Percentiles rank a stretch among this genome's conserved stretches.
These are phyloP conservation scores for Rhizopogon vesiculosus DNA, from an alignment of 768 basidiomycete species.

Conservation along the genomic window DNA sequence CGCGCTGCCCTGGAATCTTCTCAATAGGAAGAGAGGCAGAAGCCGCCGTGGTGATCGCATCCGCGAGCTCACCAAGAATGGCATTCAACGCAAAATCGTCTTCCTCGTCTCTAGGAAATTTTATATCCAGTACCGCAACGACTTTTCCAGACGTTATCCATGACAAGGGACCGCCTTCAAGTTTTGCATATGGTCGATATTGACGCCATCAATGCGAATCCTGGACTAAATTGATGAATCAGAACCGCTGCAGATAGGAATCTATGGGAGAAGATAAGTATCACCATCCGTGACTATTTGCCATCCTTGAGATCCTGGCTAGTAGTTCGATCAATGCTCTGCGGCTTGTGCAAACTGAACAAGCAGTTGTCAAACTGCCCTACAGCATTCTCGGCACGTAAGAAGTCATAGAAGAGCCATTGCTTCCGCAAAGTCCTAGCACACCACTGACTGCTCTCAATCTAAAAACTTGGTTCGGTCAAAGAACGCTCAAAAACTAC, in stretches of 20 bases:
- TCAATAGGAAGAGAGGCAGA: conserved; percentile 45
- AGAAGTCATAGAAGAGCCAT: conserved; percentile 94
- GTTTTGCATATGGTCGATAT: conserved; percentile 90
- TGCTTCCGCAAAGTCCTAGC: conserved; percentile 72
- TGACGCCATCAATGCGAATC: conserved; percentile 94
- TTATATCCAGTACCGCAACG: conserved; percentile 96
- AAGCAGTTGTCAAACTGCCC: conserved; percentile 98
- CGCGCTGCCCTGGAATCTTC: conserved; percentile 81
- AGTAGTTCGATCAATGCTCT: conserved; percentile 89
- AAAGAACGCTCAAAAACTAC: too few relatives aligned
- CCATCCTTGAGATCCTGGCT: conserved; percentile 81
- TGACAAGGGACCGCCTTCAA: conserved; percentile 79
- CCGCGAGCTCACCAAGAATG: conserved; percentile 86
- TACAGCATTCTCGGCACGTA: conserved; percentile 87
- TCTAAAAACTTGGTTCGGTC: too few relatives aligned
- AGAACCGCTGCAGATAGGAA: not conserved
- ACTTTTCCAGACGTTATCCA: conserved; percentile 98
- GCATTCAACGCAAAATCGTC: conserved; percentile 68
- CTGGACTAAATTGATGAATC: conserved; percentile 57
- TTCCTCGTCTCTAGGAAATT: conserved; percentile 84
- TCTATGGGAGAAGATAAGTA: conserved; percentile 13
- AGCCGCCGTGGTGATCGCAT: conserved; percentile 68
- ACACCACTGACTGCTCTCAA: too few relatives aligned
- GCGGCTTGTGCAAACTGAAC: conserved; percentile 93
- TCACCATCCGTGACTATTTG: conserved; percentile 85